Base-by-base conservation (phyloP, 2,329 filamentous ascomycete species). In the Xylaria sp. region DNA sequence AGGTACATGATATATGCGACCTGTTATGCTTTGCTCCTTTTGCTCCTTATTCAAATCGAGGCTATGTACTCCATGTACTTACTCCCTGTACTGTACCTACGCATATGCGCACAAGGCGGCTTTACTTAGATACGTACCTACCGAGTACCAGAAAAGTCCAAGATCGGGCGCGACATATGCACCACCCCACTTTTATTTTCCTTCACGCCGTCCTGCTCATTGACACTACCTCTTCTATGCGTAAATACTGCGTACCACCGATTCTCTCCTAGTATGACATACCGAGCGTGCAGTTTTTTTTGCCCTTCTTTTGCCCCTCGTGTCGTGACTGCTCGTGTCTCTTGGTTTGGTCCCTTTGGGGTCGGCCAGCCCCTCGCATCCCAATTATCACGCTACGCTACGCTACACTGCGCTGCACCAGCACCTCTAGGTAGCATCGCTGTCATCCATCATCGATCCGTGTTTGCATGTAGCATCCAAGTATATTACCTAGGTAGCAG, bases 161-260 rank as follows among this genome's bases (percentile, higher is more conserved):
- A 64, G 66, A 68, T 68, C 63, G 66, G 66, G 49, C 58, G 66
- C 59, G 25, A 61, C 63, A 53, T 58, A 66, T 68, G 66, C 66
- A 66, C 27, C 31, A 62, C 51, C 42, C 61, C 65, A 65, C 58
- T 65, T 68, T 68, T 50, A 44, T 68, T 55, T 54, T 54, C 42
- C 58, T 54, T 60, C 31, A 55, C 58, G 57, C 50, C 67, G 55
- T 69, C 59, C 55, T 65, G 45, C 63, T 63, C 29, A 60, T 59
- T 47, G 22, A n/a, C n/a, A n/a, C n/a, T n/a, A n/a, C 44, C 67
- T 59, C 65, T 56, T 39, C 50, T 69, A 45, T 55, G 33, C 42
- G 42, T 39, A 33, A 54, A 31, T 44, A 15, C 29, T 39, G 9
- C 13, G 42, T 22, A 45, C 5, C 13, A 20, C 13, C 39, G 17